Evolutionary conservation across 768 basidiomycete species (phyloP).

Genomic region (Austroboletus eburneus): DNA sequence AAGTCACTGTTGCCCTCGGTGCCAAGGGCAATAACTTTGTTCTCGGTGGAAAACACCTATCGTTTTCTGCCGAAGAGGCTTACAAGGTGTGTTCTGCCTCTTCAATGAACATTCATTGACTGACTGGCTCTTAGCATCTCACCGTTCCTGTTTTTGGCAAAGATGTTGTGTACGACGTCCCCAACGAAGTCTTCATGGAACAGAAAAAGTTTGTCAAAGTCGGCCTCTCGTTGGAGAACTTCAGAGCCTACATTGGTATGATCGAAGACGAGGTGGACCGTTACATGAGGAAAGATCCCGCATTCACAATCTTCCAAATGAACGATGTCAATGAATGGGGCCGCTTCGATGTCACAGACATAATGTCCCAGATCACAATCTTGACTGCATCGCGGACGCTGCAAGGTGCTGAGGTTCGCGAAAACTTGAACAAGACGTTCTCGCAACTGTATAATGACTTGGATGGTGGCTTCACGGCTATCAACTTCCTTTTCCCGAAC

Average conservation of each 20-base stretch:
- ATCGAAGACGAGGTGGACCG: slow-evolving; percentile 72
- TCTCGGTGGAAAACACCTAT: slow-evolving; percentile 87
- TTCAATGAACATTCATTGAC: not conserved
- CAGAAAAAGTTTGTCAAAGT: slow-evolving; percentile 99
- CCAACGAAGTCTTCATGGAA: slow-evolving; percentile 96
- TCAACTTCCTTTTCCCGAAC: slow-evolving; percentile 95
- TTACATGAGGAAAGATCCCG: slow-evolving; percentile 62
- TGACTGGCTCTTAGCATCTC: slow-evolving; percentile 53
- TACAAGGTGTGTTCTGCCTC: slow-evolving; percentile 63
- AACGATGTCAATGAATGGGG: slow-evolving; percentile 77
- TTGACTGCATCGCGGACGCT: slow-evolving; percentile 91
- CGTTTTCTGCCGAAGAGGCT: slow-evolving; percentile 93
- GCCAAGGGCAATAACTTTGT: slow-evolving; percentile 92
- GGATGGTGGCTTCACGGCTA: slow-evolving; percentile 92
- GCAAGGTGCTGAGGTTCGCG: slow-evolving; percentile 89
- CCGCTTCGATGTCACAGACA: slow-evolving; percentile 65
- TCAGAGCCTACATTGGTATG: slow-evolving; percentile 79
- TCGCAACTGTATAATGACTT: slow-evolving; percentile 82
- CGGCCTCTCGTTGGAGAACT: slow-evolving; percentile 88
- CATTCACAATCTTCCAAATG: slow-evolving; percentile 59
- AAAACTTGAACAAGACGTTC: slow-evolving; percentile 73
- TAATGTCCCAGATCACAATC: slow-evolving; percentile 87
- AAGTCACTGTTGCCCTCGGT: slow-evolving; percentile 87
- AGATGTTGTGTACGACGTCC: slow-evolving; percentile 96
- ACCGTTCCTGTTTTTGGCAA: slow-evolving; percentile 96